Base-by-base conservation (phyloP, 2,329 filamentous ascomycete genomes). In the Trichoderma atroviride region DNA sequence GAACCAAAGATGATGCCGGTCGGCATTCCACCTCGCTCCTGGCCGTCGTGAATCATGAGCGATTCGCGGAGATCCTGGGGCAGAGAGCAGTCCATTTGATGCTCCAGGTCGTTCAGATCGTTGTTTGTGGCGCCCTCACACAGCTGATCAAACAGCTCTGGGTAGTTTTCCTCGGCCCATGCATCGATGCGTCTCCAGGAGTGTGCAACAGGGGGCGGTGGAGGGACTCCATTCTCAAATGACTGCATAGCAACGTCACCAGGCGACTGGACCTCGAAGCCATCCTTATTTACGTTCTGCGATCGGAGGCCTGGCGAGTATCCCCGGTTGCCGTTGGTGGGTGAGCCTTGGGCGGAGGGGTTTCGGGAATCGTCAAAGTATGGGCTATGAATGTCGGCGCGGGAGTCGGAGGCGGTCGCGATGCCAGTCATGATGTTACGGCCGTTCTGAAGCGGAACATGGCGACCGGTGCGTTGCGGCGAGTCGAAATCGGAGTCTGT, bases 181-280 rank as follows among this genome's bases (percentile, higher is more conserved):
- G 87, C 86, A 79, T 98, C 95, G 77, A 99, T 97, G 80, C 94
- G 92, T 78, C 87, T 90, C 96, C 96, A 99, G 16, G 95, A 97
- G 82, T 97, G 94, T 60, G 84, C 80, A 50, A 97, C 90, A 7
- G 96, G 94, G 2, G 96, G 96, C 9, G 96, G 89, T 3, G 96
- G 96, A 2, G 96, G 94, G 29, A 93, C 87, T 68, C 96, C 96
- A 74, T 97, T 94, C 76, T 91, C 89, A 82, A 99, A 99, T 71
- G 92, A 92, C 82, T 97, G 96, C 93, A 99, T 96, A 74, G 92
- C 95, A 72, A 99, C 97, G 80, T 97, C 95, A 73, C 92, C 92
- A 5, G 88, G 82, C 82, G 83, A 89, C 74, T 90, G 87, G 70
- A 89, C 89, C 77, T 96, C 92, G 75, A 92, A 89, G 59, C 88